These are phyloP conservation scores for Globisporangium apiculatum DNA, from an alignment of 352 stramenopile species.

Conservation along the genomic window DNA sequence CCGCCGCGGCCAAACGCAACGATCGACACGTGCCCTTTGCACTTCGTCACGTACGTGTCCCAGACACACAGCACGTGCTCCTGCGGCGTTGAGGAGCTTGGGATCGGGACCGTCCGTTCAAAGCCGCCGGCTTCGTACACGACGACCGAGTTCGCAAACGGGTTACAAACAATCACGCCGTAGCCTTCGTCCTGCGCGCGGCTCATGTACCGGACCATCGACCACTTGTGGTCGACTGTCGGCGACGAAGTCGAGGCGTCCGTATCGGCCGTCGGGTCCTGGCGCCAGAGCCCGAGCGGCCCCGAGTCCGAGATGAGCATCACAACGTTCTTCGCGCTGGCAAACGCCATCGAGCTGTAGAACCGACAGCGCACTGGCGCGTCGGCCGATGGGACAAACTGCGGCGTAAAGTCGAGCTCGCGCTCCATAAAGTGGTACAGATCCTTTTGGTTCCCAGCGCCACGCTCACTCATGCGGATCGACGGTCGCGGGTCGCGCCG, in stretches of 20 bases:
- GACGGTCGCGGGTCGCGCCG: conserved; percentile 18
- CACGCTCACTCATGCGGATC: conserved; percentile 36
- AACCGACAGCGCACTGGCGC: conserved; percentile 80
- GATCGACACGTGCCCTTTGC: conserved; percentile 79
- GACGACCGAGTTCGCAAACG: conserved; percentile 82
- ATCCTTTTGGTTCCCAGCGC: conserved; percentile 50
- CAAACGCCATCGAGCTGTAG: conserved; percentile 86
- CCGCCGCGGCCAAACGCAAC: conserved; percentile 79
- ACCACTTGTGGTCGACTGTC: conserved; percentile 81
- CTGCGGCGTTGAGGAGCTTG: conserved; percentile 75
- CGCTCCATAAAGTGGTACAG: conserved; percentile 84
- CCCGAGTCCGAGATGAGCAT: conserved; percentile 84
- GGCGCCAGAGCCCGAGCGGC: conserved; percentile 77
- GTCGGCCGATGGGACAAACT: conserved; percentile 84
- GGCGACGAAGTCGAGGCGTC: conserved; percentile 16
- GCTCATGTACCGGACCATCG: conserved; percentile 80
- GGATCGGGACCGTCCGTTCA: conserved; percentile 79
- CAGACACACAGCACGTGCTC: conserved; percentile 87
- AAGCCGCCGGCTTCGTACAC: conserved; percentile 86
- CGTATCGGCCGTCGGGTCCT: conserved; percentile 40
- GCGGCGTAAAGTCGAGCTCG: conserved; percentile 75
- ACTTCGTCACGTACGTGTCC: conserved; percentile 76
- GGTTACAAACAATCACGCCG: conserved; percentile 82
- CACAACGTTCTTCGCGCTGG: conserved; percentile 80
- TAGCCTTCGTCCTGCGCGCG: conserved; percentile 84